These are phyloP conservation scores for Hevea brasiliensis DNA, from an alignment of 345 rosid genomes.

Conservation along the genomic window DNA sequence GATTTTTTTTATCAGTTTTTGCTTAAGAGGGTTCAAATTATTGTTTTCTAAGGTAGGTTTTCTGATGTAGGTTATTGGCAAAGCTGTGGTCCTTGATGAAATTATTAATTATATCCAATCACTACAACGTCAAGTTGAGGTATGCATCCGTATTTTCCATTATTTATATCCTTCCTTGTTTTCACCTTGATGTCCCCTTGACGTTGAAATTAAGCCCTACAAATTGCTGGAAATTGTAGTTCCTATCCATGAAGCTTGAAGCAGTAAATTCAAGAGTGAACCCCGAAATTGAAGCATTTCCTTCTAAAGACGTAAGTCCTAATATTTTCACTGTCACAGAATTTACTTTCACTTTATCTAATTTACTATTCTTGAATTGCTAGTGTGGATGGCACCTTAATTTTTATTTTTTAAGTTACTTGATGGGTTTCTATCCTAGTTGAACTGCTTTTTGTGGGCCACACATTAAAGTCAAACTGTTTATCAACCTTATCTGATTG, in stretches of 20 bases:
- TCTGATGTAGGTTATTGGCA: conserved; percentile 72
- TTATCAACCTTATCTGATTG: no score
- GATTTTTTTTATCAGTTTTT: not conserved
- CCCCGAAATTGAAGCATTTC: conserved; percentile 63
- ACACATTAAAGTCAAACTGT: no score
- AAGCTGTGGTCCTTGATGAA: conserved; percentile 89
- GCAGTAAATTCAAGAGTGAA: conserved; percentile 71
- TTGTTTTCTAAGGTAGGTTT: conserved; percentile 17
- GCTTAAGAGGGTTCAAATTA: not conserved
- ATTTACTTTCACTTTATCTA: not conserved
- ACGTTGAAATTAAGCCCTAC: conserved; percentile 7
- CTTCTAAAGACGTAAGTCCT: conserved; percentile 67
- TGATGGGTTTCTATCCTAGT: not conserved
- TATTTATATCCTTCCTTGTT: no score
- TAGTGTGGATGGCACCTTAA: not conserved
- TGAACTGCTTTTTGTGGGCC: not conserved
- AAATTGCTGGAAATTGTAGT: conserved; percentile 48
- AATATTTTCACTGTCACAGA: not conserved
- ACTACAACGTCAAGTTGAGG: conserved; percentile 88
- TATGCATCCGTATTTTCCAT: conserved; percentile 18
- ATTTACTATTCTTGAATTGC: not conserved
- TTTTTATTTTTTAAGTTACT: not conserved
- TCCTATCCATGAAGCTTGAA: conserved; percentile 92
- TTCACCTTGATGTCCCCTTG: not conserved
- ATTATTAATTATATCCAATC: conserved; percentile 92